Percentiles rank a stretch among this genome's conserved stretches.
These are phyloP conservation scores for Xylaria palmicola DNA, from an alignment of 495 filamentous ascomycete genomes.

Conservation along the genomic window DNA sequence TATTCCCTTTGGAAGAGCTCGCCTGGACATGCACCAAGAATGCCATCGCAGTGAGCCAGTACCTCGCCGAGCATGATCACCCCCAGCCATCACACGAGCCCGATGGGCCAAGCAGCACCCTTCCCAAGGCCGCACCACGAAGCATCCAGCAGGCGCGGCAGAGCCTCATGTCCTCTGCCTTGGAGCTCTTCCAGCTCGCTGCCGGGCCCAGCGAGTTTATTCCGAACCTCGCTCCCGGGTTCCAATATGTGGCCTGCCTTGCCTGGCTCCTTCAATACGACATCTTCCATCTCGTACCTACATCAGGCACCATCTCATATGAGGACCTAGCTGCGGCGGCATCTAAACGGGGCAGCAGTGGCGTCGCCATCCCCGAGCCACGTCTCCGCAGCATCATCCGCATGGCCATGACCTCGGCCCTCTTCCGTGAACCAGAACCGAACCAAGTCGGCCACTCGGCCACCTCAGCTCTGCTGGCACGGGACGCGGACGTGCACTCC, in stretches of 20 bases:
- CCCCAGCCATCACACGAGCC: not conserved
- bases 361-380: conserved; percentile 9
- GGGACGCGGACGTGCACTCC: conserved; percentile 27
- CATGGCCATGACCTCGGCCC: conserved; percentile 43
- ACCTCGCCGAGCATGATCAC: not conserved
- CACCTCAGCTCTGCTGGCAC: conserved; percentile 22
- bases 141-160: not conserved
- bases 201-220: not conserved
- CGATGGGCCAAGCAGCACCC: not conserved
- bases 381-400: conserved; percentile 40
- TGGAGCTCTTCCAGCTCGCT: not conserved
- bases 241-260: not conserved
- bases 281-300: conserved; percentile 34
- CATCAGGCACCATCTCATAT: conserved; percentile 37
- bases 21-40: not conserved
- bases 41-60: not conserved
- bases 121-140: not conserved
- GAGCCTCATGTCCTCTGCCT: not conserved
- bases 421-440: conserved; percentile 42
- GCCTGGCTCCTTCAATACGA: conserved; percentile 28
- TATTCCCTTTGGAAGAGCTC: not conserved
- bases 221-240: not conserved
- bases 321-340: conserved; percentile 31
- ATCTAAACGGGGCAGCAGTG: not conserved
- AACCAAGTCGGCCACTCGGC: conserved; percentile 34